These are phyloP conservation scores for Wickerhamomyces bovis DNA, from an alignment of 805 yeast species.

Conservation along the genomic window DNA sequence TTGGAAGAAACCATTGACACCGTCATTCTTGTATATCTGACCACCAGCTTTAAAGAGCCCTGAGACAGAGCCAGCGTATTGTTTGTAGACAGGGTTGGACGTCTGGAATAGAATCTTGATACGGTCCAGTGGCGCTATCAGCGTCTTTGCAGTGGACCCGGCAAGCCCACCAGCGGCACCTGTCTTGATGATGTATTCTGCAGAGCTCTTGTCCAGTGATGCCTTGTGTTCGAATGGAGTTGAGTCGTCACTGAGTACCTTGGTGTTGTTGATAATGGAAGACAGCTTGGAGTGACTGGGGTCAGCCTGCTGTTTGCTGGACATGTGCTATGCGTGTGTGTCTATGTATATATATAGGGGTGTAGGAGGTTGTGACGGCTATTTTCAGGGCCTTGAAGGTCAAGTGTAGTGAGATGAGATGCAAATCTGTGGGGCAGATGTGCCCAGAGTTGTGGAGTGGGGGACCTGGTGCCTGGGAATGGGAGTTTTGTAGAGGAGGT, in stretches of 20 bases:
- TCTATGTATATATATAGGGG: not conserved
- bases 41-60: constrained; percentile 74
- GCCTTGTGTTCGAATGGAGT: constrained; percentile 16
- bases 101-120: constrained; percentile 95
- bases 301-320: not conserved
- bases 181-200: constrained; percentile 74
- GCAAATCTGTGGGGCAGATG: not conserved
- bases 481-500: not conserved
- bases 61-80: constrained; percentile 70
- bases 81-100: constrained; percentile 78
- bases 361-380: no score
- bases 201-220: constrained; percentile 54
- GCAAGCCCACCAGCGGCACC: constrained; percentile 95
- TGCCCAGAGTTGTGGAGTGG: not conserved
- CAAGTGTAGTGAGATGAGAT: not conserved
- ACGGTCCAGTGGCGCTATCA: constrained; percentile 92
- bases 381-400: not conserved
- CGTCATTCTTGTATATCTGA: constrained; percentile 63
- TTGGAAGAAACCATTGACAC: constrained; percentile 76
- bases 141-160: constrained; percentile 92
- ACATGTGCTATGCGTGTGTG: not conserved
- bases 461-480: not conserved
- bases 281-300: not conserved
- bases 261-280: constrained; percentile 14
- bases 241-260: constrained; percentile 14